Percentiles rank a stretch among this genome's conserved stretches.
Evolutionary conservation across 768 basidiomycete genomes (phyloP).

Genomic region (Phlegmacium glaucopus): DNA sequence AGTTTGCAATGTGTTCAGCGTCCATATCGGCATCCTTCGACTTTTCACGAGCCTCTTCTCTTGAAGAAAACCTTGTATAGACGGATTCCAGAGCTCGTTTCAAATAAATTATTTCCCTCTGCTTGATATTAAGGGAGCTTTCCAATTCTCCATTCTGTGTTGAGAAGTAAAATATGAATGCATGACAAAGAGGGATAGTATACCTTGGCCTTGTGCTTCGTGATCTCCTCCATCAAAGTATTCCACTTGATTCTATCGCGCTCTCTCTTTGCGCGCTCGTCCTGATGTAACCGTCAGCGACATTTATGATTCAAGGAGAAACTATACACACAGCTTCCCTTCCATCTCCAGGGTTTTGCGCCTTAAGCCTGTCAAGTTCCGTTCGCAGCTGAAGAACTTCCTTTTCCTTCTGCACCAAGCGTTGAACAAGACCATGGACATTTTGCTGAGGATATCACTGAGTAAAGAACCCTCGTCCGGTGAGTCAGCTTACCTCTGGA

Average conservation of each 20-base stretch:
- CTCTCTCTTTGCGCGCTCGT: conserved; percentile 71
- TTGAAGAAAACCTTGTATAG: conserved; percentile 69
- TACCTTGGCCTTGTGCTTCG: conserved; percentile 68
- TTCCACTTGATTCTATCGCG: conserved; percentile 75
- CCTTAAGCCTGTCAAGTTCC: conserved; percentile 63
- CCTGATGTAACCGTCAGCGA: conserved; percentile 34
- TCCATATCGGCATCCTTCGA: conserved; percentile 51
- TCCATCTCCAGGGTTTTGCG: conserved; percentile 52
- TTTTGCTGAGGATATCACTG: conserved; percentile 35
- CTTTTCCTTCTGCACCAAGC: conserved; percentile 82
- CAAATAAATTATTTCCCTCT: conserved; percentile 73
- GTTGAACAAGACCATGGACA: conserved; percentile 72
- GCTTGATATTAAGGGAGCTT: conserved; percentile 42
- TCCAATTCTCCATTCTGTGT: conserved; percentile 56
- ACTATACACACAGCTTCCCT: conserved; percentile 53
- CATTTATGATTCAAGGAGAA: background rate
- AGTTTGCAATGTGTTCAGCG: conserved; percentile 64
- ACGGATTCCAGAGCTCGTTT: conserved; percentile 88
- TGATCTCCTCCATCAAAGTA: conserved; percentile 69
- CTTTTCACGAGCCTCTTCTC: conserved; percentile 49
- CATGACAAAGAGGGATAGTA: background rate
- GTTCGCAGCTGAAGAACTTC: conserved; percentile 71
- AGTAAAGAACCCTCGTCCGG: background rate
- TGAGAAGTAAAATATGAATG: background rate
- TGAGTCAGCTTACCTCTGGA: conserved; percentile 45